Evolutionary conservation across 2,329 filamentous ascomycete species (phyloP).

Genomic region (Claviceps humidiphila): DNA sequence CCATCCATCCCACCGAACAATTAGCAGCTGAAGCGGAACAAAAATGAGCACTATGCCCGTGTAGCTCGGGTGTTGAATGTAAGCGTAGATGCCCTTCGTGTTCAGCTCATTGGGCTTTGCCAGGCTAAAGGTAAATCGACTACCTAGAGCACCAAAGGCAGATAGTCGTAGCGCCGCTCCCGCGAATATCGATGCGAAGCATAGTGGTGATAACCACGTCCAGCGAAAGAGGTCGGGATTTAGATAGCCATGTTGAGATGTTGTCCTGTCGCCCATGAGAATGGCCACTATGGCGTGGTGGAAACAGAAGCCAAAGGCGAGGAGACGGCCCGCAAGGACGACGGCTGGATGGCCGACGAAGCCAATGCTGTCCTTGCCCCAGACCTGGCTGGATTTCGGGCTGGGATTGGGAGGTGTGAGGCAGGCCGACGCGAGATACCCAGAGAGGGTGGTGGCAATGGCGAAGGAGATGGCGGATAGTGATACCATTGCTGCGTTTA

Average conservation of each 20-base stretch:
- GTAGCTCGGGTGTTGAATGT: slow-evolving; percentile 41
- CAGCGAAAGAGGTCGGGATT: slow-evolving; percentile 19
- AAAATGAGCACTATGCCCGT: slow-evolving; percentile 26
- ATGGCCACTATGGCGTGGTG: neutral
- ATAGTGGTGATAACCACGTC: slow-evolving; percentile 17
- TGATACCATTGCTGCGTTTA: neutral
- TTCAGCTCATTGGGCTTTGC: slow-evolving; percentile 30
- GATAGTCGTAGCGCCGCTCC: slow-evolving; percentile 19
- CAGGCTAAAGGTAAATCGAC: slow-evolving; percentile 40
- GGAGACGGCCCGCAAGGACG: neutral
- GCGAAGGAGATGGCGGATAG: slow-evolving; percentile 3
- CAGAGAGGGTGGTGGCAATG: neutral
- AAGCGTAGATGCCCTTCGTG: slow-evolving; percentile 33
- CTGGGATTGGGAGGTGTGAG: slow-evolving; percentile 2
- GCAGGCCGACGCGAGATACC: neutral
- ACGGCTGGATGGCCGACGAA: neutral
- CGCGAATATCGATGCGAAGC: slow-evolving; percentile 16
- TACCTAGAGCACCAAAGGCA: slow-evolving; percentile 32
- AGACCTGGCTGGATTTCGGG: neutral
- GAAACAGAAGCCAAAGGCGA: neutral
- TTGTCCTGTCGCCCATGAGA: neutral
- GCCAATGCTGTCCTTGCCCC: slow-evolving; percentile 3
- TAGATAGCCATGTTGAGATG: slow-evolving; percentile 5
- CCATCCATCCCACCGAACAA: slow-evolving; percentile 25
- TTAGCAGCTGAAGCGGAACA: slow-evolving; percentile 17